Evolutionary conservation across 192 early-diverging fungal genomes (phyloP), one percentile per base, ranked within the genome.

Genomic region (Thamnidium elegans): DNA sequence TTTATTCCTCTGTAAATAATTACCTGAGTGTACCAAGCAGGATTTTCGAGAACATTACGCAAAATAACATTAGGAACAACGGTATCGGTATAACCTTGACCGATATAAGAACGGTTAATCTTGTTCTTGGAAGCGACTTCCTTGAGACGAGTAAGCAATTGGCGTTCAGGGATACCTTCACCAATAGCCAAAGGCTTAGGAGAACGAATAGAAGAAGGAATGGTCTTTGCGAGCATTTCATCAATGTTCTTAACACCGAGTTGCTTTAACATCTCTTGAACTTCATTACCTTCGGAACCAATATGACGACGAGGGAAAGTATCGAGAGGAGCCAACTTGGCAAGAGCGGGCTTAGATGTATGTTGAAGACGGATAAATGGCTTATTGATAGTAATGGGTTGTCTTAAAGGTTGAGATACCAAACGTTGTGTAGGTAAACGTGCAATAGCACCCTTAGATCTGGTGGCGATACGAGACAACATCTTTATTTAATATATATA

Each of bases 11-110:
- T 4, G 2, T 13, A 14, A 48, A 17, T 44, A 66, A 62, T 58
- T 78, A 88, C 86, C 74, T 91, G 93, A 62, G 95, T 97, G 84
- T 99, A 99, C 97, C 97, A 99, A 31, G 92, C 95, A 31, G 97
- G 97, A 76, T 97, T 98, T 77, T 99, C 97, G 79, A 99, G 78
- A 56, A 99, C 84, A 73, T 99, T 99, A 69, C 97, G 87, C 65
- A 98, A 76, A 67, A 99, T 96, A 21, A 99, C 96, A 19, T 91
- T 87, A 31, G 97, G 97, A 19, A 94, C 92, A 48, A 95, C 86
- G 17, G 91, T 88, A 63, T 89, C 85, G 14, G 91, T 90, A 80
- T 99, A 99, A 14, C 97, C 97, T 79, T 94, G 92, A 47, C 97
- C 97, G 55, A 99, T 94, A 74, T 93, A 99, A 34, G 91, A 89